Evolutionary conservation across 2,329 filamentous ascomycete species (phyloP), one percentile per base, ranked within the genome.

Genomic region (Fusarium sp.): DNA sequence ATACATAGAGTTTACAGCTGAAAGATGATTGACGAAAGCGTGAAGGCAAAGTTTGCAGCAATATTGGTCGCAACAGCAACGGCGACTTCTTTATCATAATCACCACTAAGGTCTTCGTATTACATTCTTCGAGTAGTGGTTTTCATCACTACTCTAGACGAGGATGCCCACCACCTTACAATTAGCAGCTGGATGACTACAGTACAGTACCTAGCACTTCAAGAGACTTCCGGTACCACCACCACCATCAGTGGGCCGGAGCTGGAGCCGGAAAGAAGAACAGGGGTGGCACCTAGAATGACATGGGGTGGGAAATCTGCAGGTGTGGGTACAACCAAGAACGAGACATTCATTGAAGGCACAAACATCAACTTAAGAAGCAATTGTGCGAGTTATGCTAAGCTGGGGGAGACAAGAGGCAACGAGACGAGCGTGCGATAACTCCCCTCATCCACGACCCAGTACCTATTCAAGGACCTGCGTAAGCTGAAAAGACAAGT

Each of bases 261-360:
- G 62, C 67, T 71, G 67, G 70, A 71, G 57, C 69, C 65, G 65
- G 70, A 66, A 63, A 57, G 42, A 66, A 55, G 57, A 56, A 53
- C 59, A 66, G 70, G 66, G 59, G 59, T 63, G 66, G 33, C 46
- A 37, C 64, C 54, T 42, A 31, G 43, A 69, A 41, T 63, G 56
- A 36, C 41, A 57, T 60, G 66, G 61, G 47, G 51, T 21, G 39
- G 15, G 40, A 20, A 39, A 23, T 43, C 25, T 17, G 11, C 17
- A 45, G 66, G 66, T 45, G 66, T 69, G 66, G 13, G 29, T 43
- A 25, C 51, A 69, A 48, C n/a, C 27, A 23, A 37, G 31, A 27
- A 52, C 54, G 36, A 69, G 65, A 69, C 66, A 66, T 39, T 61
- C 39, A 43, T 51, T 65, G 56, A 53, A 62, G 56, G 52, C 65